phyloP scores from a whole-genome alignment of 1,139 yeast species.

The Protomyces inouyei region DNA sequence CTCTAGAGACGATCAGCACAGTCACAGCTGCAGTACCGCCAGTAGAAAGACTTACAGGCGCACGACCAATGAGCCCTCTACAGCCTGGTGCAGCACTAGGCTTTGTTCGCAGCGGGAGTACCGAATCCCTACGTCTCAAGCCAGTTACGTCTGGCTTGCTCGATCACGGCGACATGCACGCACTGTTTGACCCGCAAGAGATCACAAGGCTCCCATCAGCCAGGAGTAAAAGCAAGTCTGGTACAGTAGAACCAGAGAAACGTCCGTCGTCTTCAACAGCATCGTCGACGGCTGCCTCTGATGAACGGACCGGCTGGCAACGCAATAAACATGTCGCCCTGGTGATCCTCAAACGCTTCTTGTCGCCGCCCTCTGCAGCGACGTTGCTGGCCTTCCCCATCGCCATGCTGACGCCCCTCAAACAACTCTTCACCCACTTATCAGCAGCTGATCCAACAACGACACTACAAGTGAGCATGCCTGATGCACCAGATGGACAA shows the following conservation, averaged over 20 bases:
- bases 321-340: conserved; percentile 23
- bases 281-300: not conserved
- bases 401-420: conserved; percentile 82
- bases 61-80: not conserved
- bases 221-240: not conserved
- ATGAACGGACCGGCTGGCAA: not conserved
- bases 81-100: conserved; percentile 13
- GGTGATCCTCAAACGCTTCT: conserved; percentile 51
- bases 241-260: not conserved
- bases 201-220: conserved; percentile 2
- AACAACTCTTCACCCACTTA: conserved; percentile 63
- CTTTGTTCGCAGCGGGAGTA: not conserved
- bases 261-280: not conserved
- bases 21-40: not conserved
- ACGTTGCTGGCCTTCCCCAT: conserved; percentile 58
- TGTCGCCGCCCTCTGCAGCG: conserved; percentile 65
- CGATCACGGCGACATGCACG: conserved; percentile 8
- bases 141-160: conserved; percentile 12
- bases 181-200: conserved; percentile 1
- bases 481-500: conserved; percentile 71
- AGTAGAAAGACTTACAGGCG: too few relatives aligned
- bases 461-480: conserved; percentile 38
- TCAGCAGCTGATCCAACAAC: conserved; percentile 35
- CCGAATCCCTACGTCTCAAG: not conserved
- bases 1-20: not conserved